Base-by-base conservation (phyloP, 1,284 basidiomycete genomes). In the Golubevia pallescens region DNA sequence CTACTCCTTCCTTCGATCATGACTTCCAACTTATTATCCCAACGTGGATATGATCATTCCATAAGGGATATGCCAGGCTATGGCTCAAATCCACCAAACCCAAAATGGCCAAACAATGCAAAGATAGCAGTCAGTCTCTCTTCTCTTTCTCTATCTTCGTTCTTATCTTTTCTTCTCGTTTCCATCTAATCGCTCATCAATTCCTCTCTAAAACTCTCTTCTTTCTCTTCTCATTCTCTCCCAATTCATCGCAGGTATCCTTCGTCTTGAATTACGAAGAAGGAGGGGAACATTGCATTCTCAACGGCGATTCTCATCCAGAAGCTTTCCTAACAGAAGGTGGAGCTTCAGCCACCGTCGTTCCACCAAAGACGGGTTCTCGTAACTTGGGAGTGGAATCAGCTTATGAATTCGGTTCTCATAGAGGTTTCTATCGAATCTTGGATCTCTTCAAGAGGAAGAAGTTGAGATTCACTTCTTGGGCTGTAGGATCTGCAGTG, bases 201-300 rank as follows among this genome's bases (percentile, higher is more conserved):
- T 28, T 28, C 28, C 28, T 48, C 42, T 13, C 42, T 48, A 10
- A 13, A 16, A 48, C 42, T 48, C 42, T 48, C 42, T 13, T 48
- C 42, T 16, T 48, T 48, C 16, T 13, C 42, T 48, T 13, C 42
- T 48, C 42, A 10, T 48, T 48, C 13, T 16, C 42, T 48, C 42
- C 42, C 42, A 10, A 13, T 48, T 13, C 42, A 10, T 48, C 42
- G 8, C 42, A 48, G 42, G 42, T 38, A n/a, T 79, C 75, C 32
- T 86, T 87, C 38, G 86, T 87, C 8, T 60, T 87, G 38, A 86
- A 87, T 66, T 87, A 86, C 70, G 85, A 87, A 65, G 85, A 86
- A 62, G 87, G 86, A 7, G 85, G 80, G 16, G 87, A 87, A 70
- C 79, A 79, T 38, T 74, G 73, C 4, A 66, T 75, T 23, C 69